Evolutionary conservation across 805 yeast genomes (phyloP).

Genomic region (Yarrowia sp.): DNA sequence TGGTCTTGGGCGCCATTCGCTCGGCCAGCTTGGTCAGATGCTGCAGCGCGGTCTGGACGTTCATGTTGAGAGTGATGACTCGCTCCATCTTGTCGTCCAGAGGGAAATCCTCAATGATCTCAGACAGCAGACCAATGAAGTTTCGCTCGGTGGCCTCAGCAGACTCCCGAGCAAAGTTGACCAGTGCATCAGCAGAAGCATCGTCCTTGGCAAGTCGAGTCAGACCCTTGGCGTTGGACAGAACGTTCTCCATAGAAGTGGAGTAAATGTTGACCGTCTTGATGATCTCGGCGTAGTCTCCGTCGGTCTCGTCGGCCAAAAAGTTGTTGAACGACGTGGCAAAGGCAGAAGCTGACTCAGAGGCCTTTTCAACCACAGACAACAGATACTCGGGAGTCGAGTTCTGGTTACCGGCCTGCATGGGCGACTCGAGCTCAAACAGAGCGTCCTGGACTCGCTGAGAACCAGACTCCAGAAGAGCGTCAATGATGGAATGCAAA

Average conservation of each 20-base stretch:
- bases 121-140: slow-evolving; percentile 57
- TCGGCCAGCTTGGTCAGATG: slow-evolving; percentile 55
- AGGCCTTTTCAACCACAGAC: slow-evolving; percentile 66
- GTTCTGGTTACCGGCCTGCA: slow-evolving; percentile 77
- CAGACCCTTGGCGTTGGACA: slow-evolving; percentile 68
- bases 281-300: slow-evolving; percentile 58
- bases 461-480: slow-evolving; percentile 64
- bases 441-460: slow-evolving; percentile 68
- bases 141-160: slow-evolving; percentile 62
- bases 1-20: slow-evolving; percentile 47
- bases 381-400: slow-evolving; percentile 66
- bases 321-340: slow-evolving; percentile 71
- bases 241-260: slow-evolving; percentile 56
- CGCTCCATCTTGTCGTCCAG: slow-evolving; percentile 66
- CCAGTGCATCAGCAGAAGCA: slow-evolving; percentile 50
- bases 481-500: slow-evolving; percentile 58
- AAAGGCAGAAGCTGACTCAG: slow-evolving; percentile 72
- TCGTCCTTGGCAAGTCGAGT: slow-evolving; percentile 51
- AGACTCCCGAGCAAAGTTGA: slow-evolving; percentile 49
- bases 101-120: slow-evolving; percentile 45
- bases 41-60: slow-evolving; percentile 69
- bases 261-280: slow-evolving; percentile 62
- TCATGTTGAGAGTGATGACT: slow-evolving; percentile 71
- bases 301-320: slow-evolving; percentile 71
- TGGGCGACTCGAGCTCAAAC: slow-evolving; percentile 69